Percentiles rank a stretch among this genome's conserved stretches.
phyloP scores from a whole-genome alignment of 139 green algal species.

The Auxenochlorella protothecoides region DNA sequence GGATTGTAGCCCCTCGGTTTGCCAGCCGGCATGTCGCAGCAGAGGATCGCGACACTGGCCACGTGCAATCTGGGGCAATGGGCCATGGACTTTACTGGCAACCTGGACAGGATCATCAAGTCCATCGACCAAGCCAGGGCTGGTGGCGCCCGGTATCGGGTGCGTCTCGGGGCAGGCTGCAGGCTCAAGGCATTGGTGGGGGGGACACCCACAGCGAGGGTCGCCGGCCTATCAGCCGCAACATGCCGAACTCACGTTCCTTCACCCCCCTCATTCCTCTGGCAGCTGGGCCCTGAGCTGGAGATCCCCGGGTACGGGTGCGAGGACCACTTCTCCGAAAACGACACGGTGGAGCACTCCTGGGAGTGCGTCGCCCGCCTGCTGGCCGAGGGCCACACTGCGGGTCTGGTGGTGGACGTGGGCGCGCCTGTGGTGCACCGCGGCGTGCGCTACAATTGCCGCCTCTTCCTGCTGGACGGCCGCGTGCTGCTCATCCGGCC shows the following conservation, averaged over 20 bases:
- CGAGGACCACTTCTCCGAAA: slow-evolving; percentile 96
- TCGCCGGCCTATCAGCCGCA: not conserved
- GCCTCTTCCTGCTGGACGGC: slow-evolving; percentile 67
- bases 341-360: slow-evolving; percentile 74
- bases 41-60: slow-evolving; percentile 45
- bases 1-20: too few relatives aligned
- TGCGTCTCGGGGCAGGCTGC: slow-evolving; percentile 14
- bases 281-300: slow-evolving; percentile 83
- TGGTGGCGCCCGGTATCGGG: slow-evolving; percentile 61
- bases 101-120: slow-evolving; percentile 62
- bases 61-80: slow-evolving; percentile 97
- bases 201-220: not conserved
- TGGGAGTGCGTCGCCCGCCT: slow-evolving; percentile 61
- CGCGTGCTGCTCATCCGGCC: slow-evolving; percentile 83
- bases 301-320: slow-evolving; percentile 96
- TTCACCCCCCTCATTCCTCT: not conserved
- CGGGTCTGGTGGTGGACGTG: slow-evolving; percentile 79
- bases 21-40: slow-evolving; percentile 2
- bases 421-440: slow-evolving; percentile 87
- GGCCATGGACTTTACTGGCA: slow-evolving; percentile 94
- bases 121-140: slow-evolving; percentile 65
- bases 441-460: slow-evolving; percentile 90
- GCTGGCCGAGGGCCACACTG: slow-evolving; percentile 47
- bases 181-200: not conserved
- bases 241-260: not conserved